Evolutionary conservation across 306 rosid species (phyloP), one percentile per base, ranked within the genome.

Genomic region (Cicer chorassanicum): DNA sequence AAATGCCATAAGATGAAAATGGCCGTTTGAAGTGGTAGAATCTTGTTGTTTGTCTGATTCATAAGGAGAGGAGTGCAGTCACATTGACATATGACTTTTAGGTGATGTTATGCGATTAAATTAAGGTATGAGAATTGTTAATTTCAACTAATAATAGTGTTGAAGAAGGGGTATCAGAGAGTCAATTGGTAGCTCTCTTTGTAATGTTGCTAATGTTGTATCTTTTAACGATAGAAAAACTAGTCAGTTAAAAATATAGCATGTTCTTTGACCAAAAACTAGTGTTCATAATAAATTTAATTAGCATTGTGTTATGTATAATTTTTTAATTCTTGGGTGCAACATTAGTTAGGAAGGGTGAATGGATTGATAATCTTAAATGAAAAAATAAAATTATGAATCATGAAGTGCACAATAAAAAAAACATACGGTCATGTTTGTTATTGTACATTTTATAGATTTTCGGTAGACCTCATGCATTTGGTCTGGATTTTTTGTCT

Each of bases 71-170:
- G 46, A 53, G 70, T 9, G 44, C 44, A 14, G 78, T 63, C 60
- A 42, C 60, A 36, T 48, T 54, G 8, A 57, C 12, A 56, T 53
- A 54, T 71, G 73, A 5, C 43, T 60, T 1, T 60, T 60, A 29
- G 6, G 16, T 60, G 10, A 9, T 8, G 12, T 54, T 18, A 29
- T 29, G 36, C 36, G 1, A 29, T 29, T 29, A 29, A 7, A n/a
- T 55, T 18, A 8, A 12, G 7, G 36, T 55, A 18, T 24, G 15
- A 59, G 65, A 59, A 29, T 10, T 59, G 14, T 24, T 10, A 59
- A 29, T 59, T 24, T 59, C 9, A 29, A 29, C 16, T 59, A 11
- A 24, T 24, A 40, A 24, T 57, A 57, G 40, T 57, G 15, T 10
- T 57, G 64, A 57, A 57, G 64, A 56, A 36, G 12, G 40, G 24